phyloP scores from a whole-genome alignment of 2,329 filamentous ascomycete species.

The Colletotrichum sp. region DNA sequence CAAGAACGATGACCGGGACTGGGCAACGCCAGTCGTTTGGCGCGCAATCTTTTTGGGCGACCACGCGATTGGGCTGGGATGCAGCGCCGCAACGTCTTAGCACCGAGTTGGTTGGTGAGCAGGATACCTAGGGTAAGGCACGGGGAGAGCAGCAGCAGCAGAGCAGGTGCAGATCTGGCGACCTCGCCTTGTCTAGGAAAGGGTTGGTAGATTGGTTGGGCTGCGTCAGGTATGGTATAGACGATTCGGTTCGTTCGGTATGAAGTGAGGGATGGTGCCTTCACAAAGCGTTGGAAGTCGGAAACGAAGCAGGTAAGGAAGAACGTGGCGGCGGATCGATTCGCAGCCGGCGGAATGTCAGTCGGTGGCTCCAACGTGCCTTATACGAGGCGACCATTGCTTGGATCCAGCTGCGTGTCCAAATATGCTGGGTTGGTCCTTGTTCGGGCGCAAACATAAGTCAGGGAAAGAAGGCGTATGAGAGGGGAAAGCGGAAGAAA shows the following conservation, averaged over 20 bases:
- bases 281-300: not conserved
- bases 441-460: slow-evolving; percentile 3
- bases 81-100: slow-evolving; percentile 2
- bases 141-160: not conserved
- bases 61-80: slow-evolving; percentile 7
- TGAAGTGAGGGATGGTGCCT: not conserved
- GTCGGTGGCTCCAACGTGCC: not conserved
- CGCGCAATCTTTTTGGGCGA: slow-evolving; percentile 6
- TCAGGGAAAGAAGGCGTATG: not conserved
- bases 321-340: slow-evolving; percentile 12
- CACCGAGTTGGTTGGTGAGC: not conserved
- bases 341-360: slow-evolving; percentile 7
- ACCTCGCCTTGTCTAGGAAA: not conserved
- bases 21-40: not conserved
- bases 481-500: not conserved
- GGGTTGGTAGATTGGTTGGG: not conserved
- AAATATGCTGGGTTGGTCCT: slow-evolving; percentile 14
- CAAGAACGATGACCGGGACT: not conserved
- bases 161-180: not conserved
- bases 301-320: not conserved
- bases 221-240: not conserved
- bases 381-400: slow-evolving; percentile 1
- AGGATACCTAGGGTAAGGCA: not conserved
- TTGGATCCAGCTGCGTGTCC: not conserved
- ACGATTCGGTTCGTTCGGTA: not conserved